phyloP scores from a whole-genome alignment of 495 filamentous ascomycete genomes.

The Penicillium psychrofluorescens region DNA sequence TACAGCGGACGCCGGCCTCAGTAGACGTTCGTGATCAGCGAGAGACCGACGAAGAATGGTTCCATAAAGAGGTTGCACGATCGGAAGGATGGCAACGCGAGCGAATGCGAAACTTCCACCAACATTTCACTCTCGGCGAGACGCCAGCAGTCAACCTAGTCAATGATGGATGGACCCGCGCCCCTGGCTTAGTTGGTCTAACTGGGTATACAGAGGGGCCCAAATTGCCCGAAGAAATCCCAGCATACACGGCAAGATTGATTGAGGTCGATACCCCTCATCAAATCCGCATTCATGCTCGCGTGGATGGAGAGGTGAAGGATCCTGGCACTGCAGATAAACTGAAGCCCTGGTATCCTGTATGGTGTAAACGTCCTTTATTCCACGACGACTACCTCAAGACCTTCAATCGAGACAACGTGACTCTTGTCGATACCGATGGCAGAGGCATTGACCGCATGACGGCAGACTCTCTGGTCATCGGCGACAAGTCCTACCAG shows the following conservation, averaged over 20 bases:
- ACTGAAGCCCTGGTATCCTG: slow-evolving; percentile 25
- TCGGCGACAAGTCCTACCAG: slow-evolving; percentile 1
- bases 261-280: no score
- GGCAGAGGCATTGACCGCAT: slow-evolving; percentile 13
- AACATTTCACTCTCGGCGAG: no score
- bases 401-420: slow-evolving; percentile 23
- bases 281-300: no score
- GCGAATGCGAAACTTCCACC: background rate
- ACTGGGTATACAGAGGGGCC: no score
- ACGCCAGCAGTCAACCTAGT: no score
- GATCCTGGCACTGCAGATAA: slow-evolving; percentile 12
- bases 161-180: no score
- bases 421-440: slow-evolving; percentile 19
- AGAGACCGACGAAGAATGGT: slow-evolving; percentile 40
- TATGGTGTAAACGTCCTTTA: slow-evolving; percentile 24
- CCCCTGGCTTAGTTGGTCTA: no score
- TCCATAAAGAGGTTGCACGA: slow-evolving; percentile 24
- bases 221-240: no score
- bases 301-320: background rate
- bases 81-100: slow-evolving; percentile 38
- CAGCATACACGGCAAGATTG: no score
- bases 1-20: slow-evolving; percentile 44
- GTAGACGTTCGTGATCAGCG: slow-evolving; percentile 42
- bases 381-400: slow-evolving; percentile 26
- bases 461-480: slow-evolving; percentile 17